Conservation (phyloP, 148 eudicot species). For the Fagopyrum tataricum region DNA sequence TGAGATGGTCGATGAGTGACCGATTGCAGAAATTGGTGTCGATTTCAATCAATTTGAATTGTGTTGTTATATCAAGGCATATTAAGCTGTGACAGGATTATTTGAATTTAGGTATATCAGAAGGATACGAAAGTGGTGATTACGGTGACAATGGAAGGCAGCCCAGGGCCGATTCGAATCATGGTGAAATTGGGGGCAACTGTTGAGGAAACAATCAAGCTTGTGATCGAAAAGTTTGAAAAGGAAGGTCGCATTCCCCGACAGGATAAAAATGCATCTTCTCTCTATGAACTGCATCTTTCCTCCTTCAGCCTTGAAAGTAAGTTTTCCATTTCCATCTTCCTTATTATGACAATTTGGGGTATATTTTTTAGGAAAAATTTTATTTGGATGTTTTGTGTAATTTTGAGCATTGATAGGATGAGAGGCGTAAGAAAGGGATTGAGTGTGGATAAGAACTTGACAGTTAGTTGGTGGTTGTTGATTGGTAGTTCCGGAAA, state of each 20-base stretch:
- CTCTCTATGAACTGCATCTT: constrained; percentile 49
- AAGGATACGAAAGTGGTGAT: constrained; percentile 73
- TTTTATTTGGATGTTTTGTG: background rate
- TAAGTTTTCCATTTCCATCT: constrained; percentile 23
- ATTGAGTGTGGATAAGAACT: background rate
- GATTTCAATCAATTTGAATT: background rate
- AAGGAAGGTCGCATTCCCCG: constrained; percentile 69
- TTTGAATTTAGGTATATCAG: constrained; percentile 34
- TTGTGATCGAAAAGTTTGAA: constrained; percentile 46
- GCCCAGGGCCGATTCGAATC: constrained; percentile 67
- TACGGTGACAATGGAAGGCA: constrained; percentile 79
- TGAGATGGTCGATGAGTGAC: no score
- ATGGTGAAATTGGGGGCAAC: constrained; percentile 68
- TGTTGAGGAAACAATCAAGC: constrained; percentile 74
- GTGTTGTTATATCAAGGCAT: background rate
- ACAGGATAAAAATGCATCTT: constrained; percentile 35
- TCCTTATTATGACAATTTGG: background rate
- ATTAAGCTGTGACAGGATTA: background rate
- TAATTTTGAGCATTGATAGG: background rate
- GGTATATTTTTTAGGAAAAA: background rate
- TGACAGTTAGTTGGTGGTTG: background rate
- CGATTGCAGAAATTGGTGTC: background rate
- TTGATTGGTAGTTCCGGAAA: background rate
- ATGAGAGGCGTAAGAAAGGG: background rate
- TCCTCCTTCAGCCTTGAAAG: constrained; percentile 81